Base-by-base conservation (phyloP, 1,139 yeast species). In the Saccharomyces pastorianus region DNA sequence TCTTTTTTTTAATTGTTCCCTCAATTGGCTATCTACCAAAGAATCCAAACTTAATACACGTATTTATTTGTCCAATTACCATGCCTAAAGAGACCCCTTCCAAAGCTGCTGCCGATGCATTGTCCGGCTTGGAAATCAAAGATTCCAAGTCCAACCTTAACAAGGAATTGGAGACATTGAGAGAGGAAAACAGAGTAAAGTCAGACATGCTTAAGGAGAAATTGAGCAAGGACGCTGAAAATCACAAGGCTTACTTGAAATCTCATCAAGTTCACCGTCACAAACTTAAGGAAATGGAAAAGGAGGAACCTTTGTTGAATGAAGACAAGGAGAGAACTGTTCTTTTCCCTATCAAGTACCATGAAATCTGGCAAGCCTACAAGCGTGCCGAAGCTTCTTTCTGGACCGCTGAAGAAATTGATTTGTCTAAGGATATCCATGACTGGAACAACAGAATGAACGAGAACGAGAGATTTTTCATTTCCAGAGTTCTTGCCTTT, bases 391-490 rank as follows among this genome's bases (percentile, higher is more conserved):
- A 93, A 78, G 99, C 99, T 26, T 91, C 98, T 5, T 93, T 93
- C 81, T 93, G 99, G 99, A 93, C 99, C 51, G 97, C 99, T 52
- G 99, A 93, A 77, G 99, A 93, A 76, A 91, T 93, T 63, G 99
- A 93, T 73, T 80, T 93, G 64, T 85, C 96, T 58, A 93, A 93
- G 78, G 99, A 93, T 73, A 70, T 80, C 60, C 81, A 81, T 66
- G 99, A 93, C 76, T 93, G 99, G 99, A 91, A 88, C 71, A 79
- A 85, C 75, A 78, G 78, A 67, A 77, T 93, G 76, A 90, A 79
- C 70, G 95, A 88, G 55, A 91, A 90, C 70, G 99, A 93, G 78
- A 82, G 95, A 67, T 91, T 76, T 75, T 93, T 93, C 72, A 78
- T 93, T 64, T 87, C 96, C 20, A 83, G 96, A 72, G 96, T 93